Base-by-base conservation (phyloP, 306 rosid species). In the Dalbergia oliveri region DNA sequence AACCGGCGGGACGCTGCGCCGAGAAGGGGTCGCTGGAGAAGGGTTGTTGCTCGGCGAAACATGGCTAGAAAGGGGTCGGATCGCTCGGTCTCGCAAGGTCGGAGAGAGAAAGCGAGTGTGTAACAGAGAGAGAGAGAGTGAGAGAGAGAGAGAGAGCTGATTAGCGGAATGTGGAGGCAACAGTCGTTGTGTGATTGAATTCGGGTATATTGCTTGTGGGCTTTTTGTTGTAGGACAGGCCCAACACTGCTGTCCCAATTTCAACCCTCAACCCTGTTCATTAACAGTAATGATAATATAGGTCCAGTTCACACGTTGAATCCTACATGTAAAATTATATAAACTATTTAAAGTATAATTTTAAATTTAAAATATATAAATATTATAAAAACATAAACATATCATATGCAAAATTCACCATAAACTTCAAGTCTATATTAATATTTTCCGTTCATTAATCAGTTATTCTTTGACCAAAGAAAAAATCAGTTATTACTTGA, bases 1-100 rank as follows among this genome's bases (percentile, higher is more conserved):
- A 90, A 81, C 33, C 81, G 63, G 12, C 98, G 93, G 47, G 82
- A 59, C 80, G 83, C 64, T 63, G 81, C 87, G 44, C 86, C 51
- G n/a, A 80, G 11, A 13, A 56, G 34, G 58, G 84, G 81, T 15
- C 91, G 79, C 88, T 84, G 35, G 76, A 93, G 58, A 37, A 89
- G 63, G 73, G 78, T 21, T 31, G 94, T 51, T 13, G 94, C 94
- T 58, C 97, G 94, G 72, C 98, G 96, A 75, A 93, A 81, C 99
- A 95, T 95, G 72, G 74, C 79, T 75, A 33, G 2, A 19, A 71
- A 63, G 59, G 77, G n/a, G 73, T 78, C 56, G 83, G 79, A 85
- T 92, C 95, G 97, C 97, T 94, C 99, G 97, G 97, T 84, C 86
- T 77, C 93, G 97, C 97, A 90, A 87, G 89, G 97, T 94, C 95